A percentile compares a stretch with the other conserved stretches of the same genome.
Evolutionary conservation across 2,329 filamentous ascomycete genomes (phyloP).

Genomic region (Aureobasidium sp.): DNA sequence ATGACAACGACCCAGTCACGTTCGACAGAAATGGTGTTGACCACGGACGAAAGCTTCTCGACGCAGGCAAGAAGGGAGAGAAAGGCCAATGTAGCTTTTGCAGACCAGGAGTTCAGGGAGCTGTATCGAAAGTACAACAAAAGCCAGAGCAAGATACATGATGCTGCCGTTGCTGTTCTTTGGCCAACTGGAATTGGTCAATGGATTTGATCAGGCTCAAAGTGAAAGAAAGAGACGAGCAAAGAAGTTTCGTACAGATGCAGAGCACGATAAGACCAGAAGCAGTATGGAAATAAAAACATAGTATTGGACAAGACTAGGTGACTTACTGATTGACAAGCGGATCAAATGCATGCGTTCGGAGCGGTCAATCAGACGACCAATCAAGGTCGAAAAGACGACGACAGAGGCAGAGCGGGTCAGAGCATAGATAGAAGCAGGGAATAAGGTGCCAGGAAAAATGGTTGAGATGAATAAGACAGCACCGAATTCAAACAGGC

Average conservation of each 20-base stretch:
- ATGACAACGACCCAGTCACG: constrained; percentile 59
- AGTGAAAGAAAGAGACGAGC: neutral
- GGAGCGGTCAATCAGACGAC: constrained; percentile 49
- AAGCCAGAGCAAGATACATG: constrained; percentile 10
- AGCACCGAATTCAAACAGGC: constrained; percentile 43
- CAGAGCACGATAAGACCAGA: neutral
- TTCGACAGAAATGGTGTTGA: constrained; percentile 62
- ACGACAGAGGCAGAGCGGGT: constrained; percentile 51
- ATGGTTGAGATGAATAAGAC: constrained; percentile 40
- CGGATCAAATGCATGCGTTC: constrained; percentile 33
- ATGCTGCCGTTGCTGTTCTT: constrained; percentile 23
- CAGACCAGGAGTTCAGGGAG: constrained; percentile 10
- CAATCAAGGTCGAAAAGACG: constrained; percentile 50
- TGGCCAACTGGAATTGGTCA: constrained; percentile 24
- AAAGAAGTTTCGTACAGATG: neutral
- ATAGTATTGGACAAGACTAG: neutral
- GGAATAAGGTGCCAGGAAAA: constrained; percentile 50
- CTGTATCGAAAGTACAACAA: constrained; percentile 10
- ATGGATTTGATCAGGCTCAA: neutral
- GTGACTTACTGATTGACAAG: constrained; percentile 27
- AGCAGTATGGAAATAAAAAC: neutral
- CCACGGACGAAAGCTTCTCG: constrained; percentile 58
- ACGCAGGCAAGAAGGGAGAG: constrained; percentile 53
- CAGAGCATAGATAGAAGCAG: constrained; percentile 61
- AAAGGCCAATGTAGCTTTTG: constrained; percentile 23